These are phyloP conservation scores for Metschnikowia proteae DNA, from an alignment of 805 yeast species.

Conservation along the genomic window DNA sequence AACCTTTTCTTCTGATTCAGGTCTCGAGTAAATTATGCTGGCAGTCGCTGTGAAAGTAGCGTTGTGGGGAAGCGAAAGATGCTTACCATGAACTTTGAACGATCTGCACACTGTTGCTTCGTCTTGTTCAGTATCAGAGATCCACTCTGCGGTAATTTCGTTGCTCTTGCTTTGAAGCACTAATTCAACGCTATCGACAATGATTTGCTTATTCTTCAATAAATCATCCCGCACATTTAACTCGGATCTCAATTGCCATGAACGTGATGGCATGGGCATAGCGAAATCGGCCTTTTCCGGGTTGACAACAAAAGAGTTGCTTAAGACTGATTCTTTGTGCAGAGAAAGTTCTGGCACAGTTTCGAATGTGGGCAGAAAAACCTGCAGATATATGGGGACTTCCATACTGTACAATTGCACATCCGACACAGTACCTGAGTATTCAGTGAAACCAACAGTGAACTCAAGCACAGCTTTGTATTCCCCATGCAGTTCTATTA, in stretches of 20 bases:
- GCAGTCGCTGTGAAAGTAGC: conserved; percentile 18
- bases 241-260: conserved; percentile 26
- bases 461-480: conserved; percentile 21
- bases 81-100: conserved; percentile 36
- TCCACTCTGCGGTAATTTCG: conserved; percentile 23
- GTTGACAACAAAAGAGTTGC: conserved; percentile 33
- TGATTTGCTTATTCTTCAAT: conserved; percentile 13
- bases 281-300: conserved; percentile 12
- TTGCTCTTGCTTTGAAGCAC: conserved; percentile 24
- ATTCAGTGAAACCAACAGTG: conserved; percentile 23
- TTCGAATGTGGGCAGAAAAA: conserved; percentile 22
- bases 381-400: conserved; percentile 24
- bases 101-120: conserved; percentile 11
- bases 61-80: conserved; percentile 38
- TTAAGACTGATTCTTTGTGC: conserved; percentile 26
- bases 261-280: conserved; percentile 31
- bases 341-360: conserved; percentile 29
- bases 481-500: conserved; percentile 6
- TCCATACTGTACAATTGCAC: conserved; percentile 23
- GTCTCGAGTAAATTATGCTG: conserved; percentile 9
- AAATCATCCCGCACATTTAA: conserved; percentile 6
- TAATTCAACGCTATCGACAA: conserved; percentile 18
- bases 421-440: conserved; percentile 17
- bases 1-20: conserved; percentile 19
- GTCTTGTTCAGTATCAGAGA: conserved; percentile 4